Percentiles rank a stretch among this genome's conserved stretches.
Conservation (phyloP, 306 rosid species). For the Alnus glutinosa region DNA sequence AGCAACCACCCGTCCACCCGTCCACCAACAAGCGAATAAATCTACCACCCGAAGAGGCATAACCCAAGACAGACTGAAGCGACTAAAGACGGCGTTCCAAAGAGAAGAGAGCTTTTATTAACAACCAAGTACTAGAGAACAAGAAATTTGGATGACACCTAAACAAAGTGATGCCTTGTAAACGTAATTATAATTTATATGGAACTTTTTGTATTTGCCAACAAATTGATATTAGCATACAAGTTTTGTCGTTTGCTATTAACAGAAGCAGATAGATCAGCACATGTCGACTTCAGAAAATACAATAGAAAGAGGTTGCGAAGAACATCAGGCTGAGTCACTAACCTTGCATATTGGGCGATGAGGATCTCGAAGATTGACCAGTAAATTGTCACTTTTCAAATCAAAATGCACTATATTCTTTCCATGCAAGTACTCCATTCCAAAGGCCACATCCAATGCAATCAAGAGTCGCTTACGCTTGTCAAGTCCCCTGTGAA, state of each 20-base stretch:
- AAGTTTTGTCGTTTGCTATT: background rate
- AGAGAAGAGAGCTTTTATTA: background rate
- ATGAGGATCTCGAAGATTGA: slow-evolving; percentile 91
- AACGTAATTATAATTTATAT: background rate
- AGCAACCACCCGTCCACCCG: too few species aligned
- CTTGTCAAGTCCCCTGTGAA: slow-evolving; percentile 83
- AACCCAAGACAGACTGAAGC: too few species aligned
- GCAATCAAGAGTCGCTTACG: slow-evolving; percentile 84
- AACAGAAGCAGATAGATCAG: background rate
- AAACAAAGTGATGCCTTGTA: background rate
- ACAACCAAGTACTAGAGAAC: slow-evolving; percentile 4
- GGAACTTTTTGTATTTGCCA: background rate
- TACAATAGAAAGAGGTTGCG: background rate
- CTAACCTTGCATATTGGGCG: slow-evolving; percentile 93
- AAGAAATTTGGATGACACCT: background rate
- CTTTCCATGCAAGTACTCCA: slow-evolving; percentile 95
- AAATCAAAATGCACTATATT: slow-evolving; percentile 94
- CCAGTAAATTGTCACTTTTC: slow-evolving; percentile 95
- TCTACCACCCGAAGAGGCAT: too few species aligned
- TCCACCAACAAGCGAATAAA: too few species aligned
- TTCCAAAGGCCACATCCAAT: slow-evolving; percentile 96
- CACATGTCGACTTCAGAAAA: slow-evolving; percentile 15
- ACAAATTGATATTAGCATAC: background rate
- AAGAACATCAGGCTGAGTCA: background rate
- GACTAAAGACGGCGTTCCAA: too few species aligned